Evolutionary conservation across 441 rosid genomes (phyloP), one percentile per base, ranked within the genome.

Genomic region (Pelargonium cotyledonis): DNA sequence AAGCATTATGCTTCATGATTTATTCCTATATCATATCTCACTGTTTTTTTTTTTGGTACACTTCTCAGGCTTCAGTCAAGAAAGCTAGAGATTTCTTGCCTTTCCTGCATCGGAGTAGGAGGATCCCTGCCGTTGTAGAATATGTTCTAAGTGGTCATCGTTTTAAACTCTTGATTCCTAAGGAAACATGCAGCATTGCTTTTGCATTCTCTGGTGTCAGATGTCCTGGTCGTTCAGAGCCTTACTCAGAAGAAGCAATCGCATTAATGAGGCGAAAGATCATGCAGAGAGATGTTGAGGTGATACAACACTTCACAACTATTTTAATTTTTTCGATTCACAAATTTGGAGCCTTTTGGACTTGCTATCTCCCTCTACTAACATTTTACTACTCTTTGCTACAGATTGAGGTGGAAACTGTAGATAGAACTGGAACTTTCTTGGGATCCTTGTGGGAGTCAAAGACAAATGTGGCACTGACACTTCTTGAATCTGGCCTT

Each of bases 281-380:
- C 75, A 85, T 95, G 95, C 98, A 95, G 85, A 88, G 98, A 77
- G 97, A 95, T 55, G 98, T 92, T 49, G 99, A 92, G 95, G 99
- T 95, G 78, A 61, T 29, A 57, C 62, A 67, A 26, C 40, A 72
- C 43, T 44, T 47, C 16, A 14, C 58, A 51, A 46, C 44, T 55
- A 31, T 6, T 35, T 29, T 3, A 3, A 0, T 49, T n/a, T 74
- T 6, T 35, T 29, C 7, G 4, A 0, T 49, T 2, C 57, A 8
- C 49, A 3, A 12, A 44, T 44, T 44, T 2, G 5, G 5, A 49
- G 15, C 18, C 1, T n/a, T 51, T 51, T 51, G 3, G 6, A 12
- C 57, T 4, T 51, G 15, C 57, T 51, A 51, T 51, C 6, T 51
- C 16, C 4, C 58, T 51, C 6, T 0, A 51, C n/a, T 51, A n/a